phyloP scores from a whole-genome alignment of 2,329 filamentous ascomycete species.

The Pseudohalonectria lignicola region DNA sequence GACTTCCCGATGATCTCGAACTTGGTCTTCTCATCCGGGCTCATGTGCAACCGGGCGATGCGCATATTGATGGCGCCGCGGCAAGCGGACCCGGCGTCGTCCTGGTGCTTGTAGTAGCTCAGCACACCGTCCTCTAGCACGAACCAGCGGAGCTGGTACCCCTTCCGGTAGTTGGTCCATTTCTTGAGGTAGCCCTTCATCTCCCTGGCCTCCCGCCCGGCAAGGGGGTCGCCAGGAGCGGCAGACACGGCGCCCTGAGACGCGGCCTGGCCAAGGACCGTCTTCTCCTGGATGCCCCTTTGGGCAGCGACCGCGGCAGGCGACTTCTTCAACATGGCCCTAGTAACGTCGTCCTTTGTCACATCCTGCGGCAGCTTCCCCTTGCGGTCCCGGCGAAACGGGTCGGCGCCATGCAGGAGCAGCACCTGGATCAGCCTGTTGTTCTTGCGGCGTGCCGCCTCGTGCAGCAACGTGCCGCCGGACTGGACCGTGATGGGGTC shows the following conservation, averaged over 20 bases:
- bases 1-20: constrained; percentile 98
- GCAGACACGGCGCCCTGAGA: constrained; percentile 43
- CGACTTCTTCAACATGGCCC: constrained; percentile 82
- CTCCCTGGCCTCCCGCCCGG: constrained; percentile 79
- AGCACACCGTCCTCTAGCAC: constrained; percentile 94
- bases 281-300: constrained; percentile 92
- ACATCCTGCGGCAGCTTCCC: constrained; percentile 94
- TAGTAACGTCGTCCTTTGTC: constrained; percentile 85
- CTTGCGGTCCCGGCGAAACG: constrained; percentile 88
- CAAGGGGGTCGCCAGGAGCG: constrained; percentile 47
- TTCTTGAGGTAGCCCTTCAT: constrained; percentile 99
- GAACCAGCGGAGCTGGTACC: constrained; percentile 96
- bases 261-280: constrained; percentile 69
- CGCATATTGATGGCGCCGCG: constrained; percentile 98
- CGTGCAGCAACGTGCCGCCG: constrained; percentile 88
- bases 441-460: constrained; percentile 82
- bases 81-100: constrained; percentile 91
- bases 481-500: constrained; percentile 66
- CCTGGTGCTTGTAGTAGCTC: constrained; percentile 98
- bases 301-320: constrained; percentile 91
- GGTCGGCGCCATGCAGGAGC: constrained; percentile 87
- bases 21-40: constrained; percentile 90
- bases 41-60: constrained; percentile 91
- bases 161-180: constrained; percentile 97
- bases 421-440: constrained; percentile 80